Conservation (phyloP, 2,329 filamentous ascomycete species). For the Purpureocillium lavendulum region DNA sequence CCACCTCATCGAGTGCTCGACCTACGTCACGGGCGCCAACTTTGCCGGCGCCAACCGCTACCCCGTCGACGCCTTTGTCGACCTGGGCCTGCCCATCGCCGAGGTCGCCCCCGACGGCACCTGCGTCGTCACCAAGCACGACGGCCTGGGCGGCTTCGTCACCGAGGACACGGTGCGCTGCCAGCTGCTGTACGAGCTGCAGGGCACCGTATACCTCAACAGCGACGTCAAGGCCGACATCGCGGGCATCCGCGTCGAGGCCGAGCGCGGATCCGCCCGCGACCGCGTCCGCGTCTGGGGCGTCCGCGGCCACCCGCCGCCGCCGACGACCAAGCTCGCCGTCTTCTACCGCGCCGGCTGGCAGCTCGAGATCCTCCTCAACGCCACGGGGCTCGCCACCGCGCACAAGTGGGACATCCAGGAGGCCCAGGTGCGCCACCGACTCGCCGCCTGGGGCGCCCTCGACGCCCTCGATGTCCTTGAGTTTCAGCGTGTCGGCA, state of each 20-base stretch:
- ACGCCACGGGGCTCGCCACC: slow-evolving; percentile 38
- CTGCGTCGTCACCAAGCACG: slow-evolving; percentile 40
- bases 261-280: slow-evolving; percentile 17
- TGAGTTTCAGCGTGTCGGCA: slow-evolving; percentile 37
- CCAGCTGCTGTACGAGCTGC: slow-evolving; percentile 41
- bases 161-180: slow-evolving; percentile 27
- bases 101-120: slow-evolving; percentile 36
- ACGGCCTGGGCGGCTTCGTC: slow-evolving; percentile 31
- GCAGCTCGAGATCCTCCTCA: slow-evolving; percentile 33
- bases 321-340: slow-evolving; percentile 43
- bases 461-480: slow-evolving; percentile 35
- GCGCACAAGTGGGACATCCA: slow-evolving; percentile 38
- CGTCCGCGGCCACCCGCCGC: slow-evolving; percentile 32
- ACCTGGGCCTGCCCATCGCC: slow-evolving; percentile 39
- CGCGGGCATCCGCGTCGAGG: slow-evolving; percentile 22
- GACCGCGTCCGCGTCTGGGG: slow-evolving; percentile 32
- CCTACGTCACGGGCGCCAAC: slow-evolving; percentile 43
- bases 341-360: slow-evolving; percentile 40
- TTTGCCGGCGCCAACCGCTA: slow-evolving; percentile 32
- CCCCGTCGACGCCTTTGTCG: slow-evolving; percentile 9
- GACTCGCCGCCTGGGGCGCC: slow-evolving; percentile 27
- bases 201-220: slow-evolving; percentile 38
- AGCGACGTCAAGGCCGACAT: slow-evolving; percentile 36
- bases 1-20: slow-evolving; percentile 42
- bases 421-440: slow-evolving; percentile 36